Base-by-base conservation (phyloP, 352 stramenopile species). In the Achlya hypogyna region DNA sequence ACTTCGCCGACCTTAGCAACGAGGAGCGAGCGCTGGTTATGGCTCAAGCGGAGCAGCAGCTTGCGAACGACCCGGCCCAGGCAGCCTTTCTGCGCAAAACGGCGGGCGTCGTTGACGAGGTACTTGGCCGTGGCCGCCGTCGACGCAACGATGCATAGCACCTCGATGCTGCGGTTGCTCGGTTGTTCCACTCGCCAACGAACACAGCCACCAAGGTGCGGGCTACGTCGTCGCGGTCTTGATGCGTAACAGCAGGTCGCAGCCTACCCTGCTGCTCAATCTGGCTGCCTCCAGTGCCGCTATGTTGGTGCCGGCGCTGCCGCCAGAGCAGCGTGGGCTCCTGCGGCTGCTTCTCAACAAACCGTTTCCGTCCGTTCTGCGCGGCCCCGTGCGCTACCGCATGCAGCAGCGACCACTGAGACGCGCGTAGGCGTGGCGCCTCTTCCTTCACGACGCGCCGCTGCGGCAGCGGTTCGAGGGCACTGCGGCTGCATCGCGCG, bases 271-370 rank as follows among this genome's bases (percentile, higher is more conserved):
- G 51, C 28, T 49, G 20, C 22, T 67, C 28, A 12, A 67, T 5
- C 20, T 34, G 3, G 60, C 60, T 5, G 60, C 60, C 29, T 10
- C 56, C n/a, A 45, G 42, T 20, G 45, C 60, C 3, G 32, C 38
- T 23, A 18, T 8, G 16, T 27, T 67, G 10, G 45, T 67, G 20
- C 40, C 38, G 38, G 38, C 14, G 18, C 29, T 67, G 20, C 60
- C 60, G 2, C 38, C 27, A 16, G 60, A 67, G 32, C 60, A 67
- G 23, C 27, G 42, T 10, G 40, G 40, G 20, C n/a, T 67, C 16
- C 51, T 67, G 0, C 60, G 60, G 9, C 51, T 67, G 12, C 51
- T 67, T 5, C 51, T 67, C 47, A 67, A 67, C 60, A 31, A 59
- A 6, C 60, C 60, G 3, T 67, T 67, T 67, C 60, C 60, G 3